Conservation (phyloP, 305 asterid genomes). For the Fraxinus dipetala region DNA sequence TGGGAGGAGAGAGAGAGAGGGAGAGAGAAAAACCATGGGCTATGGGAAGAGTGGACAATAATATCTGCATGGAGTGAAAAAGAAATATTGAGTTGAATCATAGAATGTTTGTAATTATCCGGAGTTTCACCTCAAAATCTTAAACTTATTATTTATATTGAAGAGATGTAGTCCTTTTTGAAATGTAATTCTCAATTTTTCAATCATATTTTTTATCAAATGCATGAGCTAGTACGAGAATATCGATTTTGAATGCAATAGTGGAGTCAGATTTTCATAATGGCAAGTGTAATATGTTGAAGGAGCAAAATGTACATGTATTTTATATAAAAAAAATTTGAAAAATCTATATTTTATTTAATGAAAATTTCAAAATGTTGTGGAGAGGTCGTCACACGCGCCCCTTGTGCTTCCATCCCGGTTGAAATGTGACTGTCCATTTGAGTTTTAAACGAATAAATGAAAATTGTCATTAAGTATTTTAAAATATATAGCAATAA, state of each 20-base stretch:
- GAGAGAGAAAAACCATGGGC: constrained; percentile 44
- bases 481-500: too few species aligned
- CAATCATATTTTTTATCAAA: not conserved
- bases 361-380: not conserved
- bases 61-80: not conserved
- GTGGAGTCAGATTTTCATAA: not conserved
- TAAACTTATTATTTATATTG: not conserved
- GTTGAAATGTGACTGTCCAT: not conserved
- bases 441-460: too few species aligned
- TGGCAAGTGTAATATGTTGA: not conserved
- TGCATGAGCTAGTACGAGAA: not conserved
- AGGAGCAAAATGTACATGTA: not conserved
- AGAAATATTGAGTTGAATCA: not conserved
- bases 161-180: not conserved
- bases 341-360: too few species aligned
- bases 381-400: not conserved
- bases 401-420: not conserved
- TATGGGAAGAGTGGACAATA: not conserved
- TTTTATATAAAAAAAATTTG: too few species aligned
- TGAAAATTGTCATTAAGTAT: not conserved
- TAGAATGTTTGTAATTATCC: not conserved
- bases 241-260: not conserved
- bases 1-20: not conserved
- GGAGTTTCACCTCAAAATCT: not conserved
- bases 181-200: too few species aligned